Conservation (phyloP, 108 stramenopile species). For the Aurantiochytrium sp. region DNA sequence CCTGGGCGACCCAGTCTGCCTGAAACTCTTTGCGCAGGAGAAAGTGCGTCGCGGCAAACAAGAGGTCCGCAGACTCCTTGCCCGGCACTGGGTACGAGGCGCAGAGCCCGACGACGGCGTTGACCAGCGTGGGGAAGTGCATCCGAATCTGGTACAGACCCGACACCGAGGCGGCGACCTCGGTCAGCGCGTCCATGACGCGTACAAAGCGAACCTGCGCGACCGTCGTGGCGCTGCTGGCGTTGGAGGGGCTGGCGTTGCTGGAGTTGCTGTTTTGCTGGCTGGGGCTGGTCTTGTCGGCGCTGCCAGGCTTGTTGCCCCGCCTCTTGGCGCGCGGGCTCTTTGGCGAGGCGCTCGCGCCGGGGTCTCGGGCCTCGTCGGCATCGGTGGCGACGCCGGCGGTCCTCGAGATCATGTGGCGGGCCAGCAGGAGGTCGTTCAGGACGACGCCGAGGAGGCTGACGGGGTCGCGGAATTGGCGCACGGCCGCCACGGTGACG, state of each 20-base stretch:
- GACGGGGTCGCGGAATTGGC: not conserved
- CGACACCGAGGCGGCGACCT: not conserved
- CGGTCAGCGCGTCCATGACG: not conserved
- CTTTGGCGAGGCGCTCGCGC: too few species aligned
- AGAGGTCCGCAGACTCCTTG: not conserved
- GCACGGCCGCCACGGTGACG: not conserved
- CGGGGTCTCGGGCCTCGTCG: too few species aligned
- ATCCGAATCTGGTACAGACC: not conserved
- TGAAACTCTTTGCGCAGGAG: not conserved
- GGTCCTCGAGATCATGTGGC: not conserved
- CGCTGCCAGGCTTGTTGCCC: too few species aligned
- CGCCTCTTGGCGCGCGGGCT: too few species aligned
- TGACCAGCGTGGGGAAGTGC: not conserved
- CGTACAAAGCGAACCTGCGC: not conserved
- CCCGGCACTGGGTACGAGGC: not conserved
- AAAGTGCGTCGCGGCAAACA: not conserved
- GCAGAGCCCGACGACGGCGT: constrained; percentile 1
- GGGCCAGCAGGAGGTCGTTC: not conserved
- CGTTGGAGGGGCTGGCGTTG: not conserved
- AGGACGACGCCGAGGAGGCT: not conserved
- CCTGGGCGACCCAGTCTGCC: not conserved
- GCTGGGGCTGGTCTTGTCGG: too few species aligned
- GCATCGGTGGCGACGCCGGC: not conserved
- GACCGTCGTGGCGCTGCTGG: not conserved
- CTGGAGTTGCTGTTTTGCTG: not conserved